Base-by-base conservation (phyloP, 148 eudicot genomes). In the Vaccinium myrtillus region DNA sequence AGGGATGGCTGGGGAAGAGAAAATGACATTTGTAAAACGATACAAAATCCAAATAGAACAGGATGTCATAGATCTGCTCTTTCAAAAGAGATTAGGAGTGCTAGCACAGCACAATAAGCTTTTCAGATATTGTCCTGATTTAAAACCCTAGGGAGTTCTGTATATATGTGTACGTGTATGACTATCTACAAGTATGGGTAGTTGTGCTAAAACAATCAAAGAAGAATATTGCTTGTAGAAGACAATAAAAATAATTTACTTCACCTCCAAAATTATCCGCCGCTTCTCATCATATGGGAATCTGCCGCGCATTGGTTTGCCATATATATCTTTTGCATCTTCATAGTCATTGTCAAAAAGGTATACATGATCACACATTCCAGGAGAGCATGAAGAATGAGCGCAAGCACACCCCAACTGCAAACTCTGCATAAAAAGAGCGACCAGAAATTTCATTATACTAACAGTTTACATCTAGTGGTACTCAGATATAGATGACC, bases 251-350 rank as follows among this genome's bases (percentile, higher is more conserved):
- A 50, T 53, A 54, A 51, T n/a, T 70, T 39, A n/a, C 10, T 27
- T 80, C 86, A 97, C 99, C 96, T 95, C 94, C 51, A 95, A 83
- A 75, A 97, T 83, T 32, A 97, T 86, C 80, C 91, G 93, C 77
- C 98, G 94, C 80, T 90, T 88, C 82, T 90, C 95, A 89, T 97
- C 96, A 88, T 93, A 97, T 2, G 98, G 98, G 86, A 93, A 95
- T 87, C 98, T 92, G 79, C 94, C 96, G 19, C 82, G 92, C 98
- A 95, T 91, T 19, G 94, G 89, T 61, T 90, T 90, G 56, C 99
- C 99, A 81, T 87, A 63, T 67, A 93, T 88, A 89, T 97, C 98
- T 83, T 95, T 95, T 30, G 98, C 96, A 89, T 93, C 92, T 88
- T 94, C 96, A 84, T 89, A 90, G 75, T 97, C 99, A 90, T 86